A percentile compares a stretch with the other conserved stretches of the same genome.
These are phyloP conservation scores for Mycena olivaceomarginata DNA, from an alignment of 768 basidiomycete genomes.

Conservation along the genomic window DNA sequence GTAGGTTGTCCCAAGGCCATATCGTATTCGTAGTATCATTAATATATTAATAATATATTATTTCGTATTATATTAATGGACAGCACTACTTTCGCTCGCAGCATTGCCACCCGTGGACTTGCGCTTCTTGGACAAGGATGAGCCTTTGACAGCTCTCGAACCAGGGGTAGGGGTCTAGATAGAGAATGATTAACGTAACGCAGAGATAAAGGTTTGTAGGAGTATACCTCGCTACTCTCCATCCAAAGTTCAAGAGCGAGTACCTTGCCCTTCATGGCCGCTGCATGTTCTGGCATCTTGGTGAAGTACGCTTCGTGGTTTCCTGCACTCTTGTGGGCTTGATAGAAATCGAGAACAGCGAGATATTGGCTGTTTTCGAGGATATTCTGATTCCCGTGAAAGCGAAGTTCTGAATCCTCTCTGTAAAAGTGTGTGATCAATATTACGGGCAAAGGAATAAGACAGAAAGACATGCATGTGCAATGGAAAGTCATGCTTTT, in stretches of 20 bases:
- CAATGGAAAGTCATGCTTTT: constrained; percentile 2
- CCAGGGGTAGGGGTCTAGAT: constrained; percentile 7
- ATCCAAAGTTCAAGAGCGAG: constrained; percentile 27
- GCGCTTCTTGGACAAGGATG: constrained; percentile 11
- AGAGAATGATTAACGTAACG: background rate
- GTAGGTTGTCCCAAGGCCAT: too few species aligned
- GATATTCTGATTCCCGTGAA: constrained; percentile 33
- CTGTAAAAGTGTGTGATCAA: background rate
- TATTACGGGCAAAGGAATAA: background rate
- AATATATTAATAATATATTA: too few species aligned
- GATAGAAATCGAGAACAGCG: constrained; percentile 21
- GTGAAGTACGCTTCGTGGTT: constrained; percentile 25
- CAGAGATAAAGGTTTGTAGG: background rate
- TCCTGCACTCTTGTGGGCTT: constrained; percentile 19
- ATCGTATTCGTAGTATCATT: too few species aligned
- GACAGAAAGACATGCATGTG: background rate
- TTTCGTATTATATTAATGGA: too few species aligned
- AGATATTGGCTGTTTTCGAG: constrained; percentile 22
- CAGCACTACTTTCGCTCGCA: too few species aligned
- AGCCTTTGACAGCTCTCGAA: background rate
- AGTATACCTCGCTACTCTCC: constrained; percentile 13
- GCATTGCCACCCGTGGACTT: background rate
- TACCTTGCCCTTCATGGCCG: constrained; percentile 15
- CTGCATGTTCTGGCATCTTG: constrained; percentile 24
- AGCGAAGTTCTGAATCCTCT: background rate